phyloP scores from a whole-genome alignment of 306 rosid species.

The Fragaria ananassa region DNA sequence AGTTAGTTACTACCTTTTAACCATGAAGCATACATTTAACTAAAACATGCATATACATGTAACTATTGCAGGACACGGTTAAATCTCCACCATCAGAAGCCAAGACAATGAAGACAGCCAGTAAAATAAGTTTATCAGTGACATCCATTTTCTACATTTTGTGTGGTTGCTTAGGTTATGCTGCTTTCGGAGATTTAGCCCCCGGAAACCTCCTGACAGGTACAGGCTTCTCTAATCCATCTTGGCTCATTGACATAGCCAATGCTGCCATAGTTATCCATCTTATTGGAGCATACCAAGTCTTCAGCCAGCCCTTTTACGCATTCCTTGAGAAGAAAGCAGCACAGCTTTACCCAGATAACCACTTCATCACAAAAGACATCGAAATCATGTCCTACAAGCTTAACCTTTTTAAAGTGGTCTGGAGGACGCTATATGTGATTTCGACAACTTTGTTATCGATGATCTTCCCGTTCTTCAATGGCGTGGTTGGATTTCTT shows the following conservation, averaged over 20 bases:
- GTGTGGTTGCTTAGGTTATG: slow-evolving; percentile 67
- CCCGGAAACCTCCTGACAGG: slow-evolving; percentile 71
- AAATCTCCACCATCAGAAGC: slow-evolving; percentile 61
- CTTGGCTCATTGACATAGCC: slow-evolving; percentile 71
- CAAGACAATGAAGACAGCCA: slow-evolving; percentile 63
- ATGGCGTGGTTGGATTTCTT: slow-evolving; percentile 60
- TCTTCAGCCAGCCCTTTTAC: slow-evolving; percentile 56
- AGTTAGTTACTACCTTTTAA: not conserved
- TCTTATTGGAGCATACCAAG: slow-evolving; percentile 79
- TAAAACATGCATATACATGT: not conserved
- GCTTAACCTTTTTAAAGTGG: slow-evolving; percentile 51
- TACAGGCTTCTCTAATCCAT: slow-evolving; percentile 55
- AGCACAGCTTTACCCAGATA: slow-evolving; percentile 27
- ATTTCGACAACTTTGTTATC: slow-evolving; percentile 41
- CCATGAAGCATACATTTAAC: not conserved
- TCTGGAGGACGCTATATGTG: slow-evolving; percentile 61
- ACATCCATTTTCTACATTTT: slow-evolving; percentile 69
- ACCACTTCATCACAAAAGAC: slow-evolving; percentile 40
- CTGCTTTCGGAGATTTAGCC: slow-evolving; percentile 58
- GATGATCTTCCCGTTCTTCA: slow-evolving; percentile 72
- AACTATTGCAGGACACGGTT: slow-evolving; percentile 49
- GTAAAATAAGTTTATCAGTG: slow-evolving; percentile 37
- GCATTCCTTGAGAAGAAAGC: slow-evolving; percentile 46
- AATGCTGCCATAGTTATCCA: slow-evolving; percentile 68
- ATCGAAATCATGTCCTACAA: slow-evolving; percentile 32